phyloP scores from a whole-genome alignment of 768 basidiomycete genomes.

The Sarcomyxa edulis region DNA sequence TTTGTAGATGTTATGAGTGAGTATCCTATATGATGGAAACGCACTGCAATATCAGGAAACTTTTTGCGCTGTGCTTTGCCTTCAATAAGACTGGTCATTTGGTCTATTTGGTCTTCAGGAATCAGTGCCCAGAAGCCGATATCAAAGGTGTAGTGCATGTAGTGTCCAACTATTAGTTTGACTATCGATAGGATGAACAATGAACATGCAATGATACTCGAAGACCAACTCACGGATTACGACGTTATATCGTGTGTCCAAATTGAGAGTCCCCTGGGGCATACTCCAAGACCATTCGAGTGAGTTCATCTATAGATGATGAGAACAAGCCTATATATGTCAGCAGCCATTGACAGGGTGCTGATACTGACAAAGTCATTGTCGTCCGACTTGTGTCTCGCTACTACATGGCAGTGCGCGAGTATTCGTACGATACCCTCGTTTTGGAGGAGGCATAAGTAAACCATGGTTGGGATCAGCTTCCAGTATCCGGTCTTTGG shows the following conservation, averaged over 20 bases:
- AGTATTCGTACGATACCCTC: too few relatives aligned
- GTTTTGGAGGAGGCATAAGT: too few relatives aligned
- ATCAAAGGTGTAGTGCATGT: background rate
- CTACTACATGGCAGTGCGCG: too few relatives aligned
- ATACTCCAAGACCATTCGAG: conserved; percentile 14
- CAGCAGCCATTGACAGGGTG: too few relatives aligned
- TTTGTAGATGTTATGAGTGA: background rate
- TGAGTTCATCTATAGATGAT: conserved; percentile 11
- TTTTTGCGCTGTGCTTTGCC: background rate
- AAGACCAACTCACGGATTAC: conserved; percentile 8
- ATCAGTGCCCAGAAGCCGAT: conserved; percentile 6
- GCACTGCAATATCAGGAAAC: background rate
- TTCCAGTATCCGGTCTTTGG: too few relatives aligned
- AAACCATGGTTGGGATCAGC: too few relatives aligned
- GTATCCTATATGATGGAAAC: background rate
- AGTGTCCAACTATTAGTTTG: background rate
- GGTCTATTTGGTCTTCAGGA: conserved; percentile 6
- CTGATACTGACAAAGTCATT: too few relatives aligned
- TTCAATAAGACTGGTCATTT: background rate
- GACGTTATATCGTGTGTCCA: conserved; percentile 13
- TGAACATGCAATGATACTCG: background rate
- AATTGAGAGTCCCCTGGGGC: conserved; percentile 7
- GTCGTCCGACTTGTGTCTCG: too few relatives aligned
- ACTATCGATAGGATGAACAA: background rate
- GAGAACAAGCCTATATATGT: too few relatives aligned